These are phyloP conservation scores for Leucocoprinus sp. DNA, from an alignment of 768 basidiomycete genomes.

Conservation along the genomic window DNA sequence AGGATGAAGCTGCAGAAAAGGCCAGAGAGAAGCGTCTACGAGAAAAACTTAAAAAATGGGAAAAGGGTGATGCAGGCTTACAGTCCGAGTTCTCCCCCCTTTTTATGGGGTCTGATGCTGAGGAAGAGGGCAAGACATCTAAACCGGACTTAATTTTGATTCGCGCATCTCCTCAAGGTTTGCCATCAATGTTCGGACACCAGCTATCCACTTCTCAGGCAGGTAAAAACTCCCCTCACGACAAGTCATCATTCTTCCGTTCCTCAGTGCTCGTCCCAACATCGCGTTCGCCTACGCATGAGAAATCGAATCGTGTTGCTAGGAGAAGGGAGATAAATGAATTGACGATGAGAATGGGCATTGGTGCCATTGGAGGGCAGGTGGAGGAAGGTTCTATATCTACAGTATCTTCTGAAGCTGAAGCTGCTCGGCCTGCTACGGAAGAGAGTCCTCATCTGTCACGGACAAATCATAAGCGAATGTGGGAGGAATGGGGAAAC, in stretches of 20 bases:
- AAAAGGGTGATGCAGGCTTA: conserved; percentile 49
- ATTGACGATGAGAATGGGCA: conserved; percentile 75
- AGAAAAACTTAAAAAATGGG: conserved; percentile 69
- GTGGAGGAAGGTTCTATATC: conserved; percentile 31
- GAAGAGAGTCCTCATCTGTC: neutral
- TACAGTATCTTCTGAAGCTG: conserved; percentile 9
- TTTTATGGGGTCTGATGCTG: conserved; percentile 28
- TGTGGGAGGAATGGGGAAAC: conserved; percentile 66
- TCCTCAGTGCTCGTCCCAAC: conserved; percentile 63
- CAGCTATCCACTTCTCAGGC: conserved; percentile 6
- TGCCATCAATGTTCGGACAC: conserved; percentile 25
- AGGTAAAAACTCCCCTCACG: conserved; percentile 17
- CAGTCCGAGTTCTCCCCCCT: conserved; percentile 58
- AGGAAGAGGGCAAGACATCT: conserved; percentile 21
- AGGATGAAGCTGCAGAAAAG: conserved; percentile 56
- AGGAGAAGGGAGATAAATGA: conserved; percentile 74
- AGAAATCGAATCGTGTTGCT: conserved; percentile 48
- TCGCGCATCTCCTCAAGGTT: conserved; percentile 30
- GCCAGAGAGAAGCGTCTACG: conserved; percentile 67
- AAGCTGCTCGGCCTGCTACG: neutral
- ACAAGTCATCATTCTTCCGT: conserved; percentile 46
- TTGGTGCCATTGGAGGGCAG: conserved; percentile 65
- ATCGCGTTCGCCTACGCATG: conserved; percentile 42
- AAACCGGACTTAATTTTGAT: conserved; percentile 44
- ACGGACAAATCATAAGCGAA: conserved; percentile 15